Base-by-base conservation (phyloP, 176 grass and related monocot genomes). In the Paspalum notatum region DNA sequence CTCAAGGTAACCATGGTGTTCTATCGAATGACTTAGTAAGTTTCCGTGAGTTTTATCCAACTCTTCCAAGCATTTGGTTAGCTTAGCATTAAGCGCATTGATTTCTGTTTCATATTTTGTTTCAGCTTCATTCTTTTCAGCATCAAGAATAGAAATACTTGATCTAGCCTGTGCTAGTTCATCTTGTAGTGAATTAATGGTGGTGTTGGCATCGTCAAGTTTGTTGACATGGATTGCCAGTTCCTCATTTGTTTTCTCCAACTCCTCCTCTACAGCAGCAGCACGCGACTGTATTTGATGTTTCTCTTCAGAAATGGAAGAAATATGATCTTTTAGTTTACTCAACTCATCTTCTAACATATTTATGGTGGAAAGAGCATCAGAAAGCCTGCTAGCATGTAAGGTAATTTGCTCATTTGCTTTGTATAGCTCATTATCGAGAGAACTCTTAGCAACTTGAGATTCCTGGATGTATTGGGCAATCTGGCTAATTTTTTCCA, bases 171-270 rank as follows among this genome's bases (percentile, higher is more conserved):
- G 82, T 86, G 81, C 84, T 66, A 99, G 82, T 72, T 71, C 90
- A 88, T 87, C 79, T 85, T 98, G 80, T 69, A 98, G 80, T 79
- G 86, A 85, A 66, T 82, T 87, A 76, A 95, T 94, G 43, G 56
- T 82, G 40, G 78, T 67, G 80, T 90, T 88, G 56, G 94, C 94
- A 82, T 87, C 83, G 41, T 89, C 78, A 70, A 97, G 69, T 84
- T 95, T 95, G 73, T 62, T 87, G 71, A 51, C 75, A 87, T 49
- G 72, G 68, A 74, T 66, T 81, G 74, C 85, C 79, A 67, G 63
- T 87, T 99, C 92, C 68, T 89, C 58, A 55, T 90, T 95, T 82
- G 81, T 90, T 87, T 90, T 95, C 84, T 91, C 86, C 74, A 99
- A 89, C 63, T 95, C 92, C 76, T 86, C 83, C 67, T 95, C 84